Percentiles rank a stretch among this genome's conserved stretches.
Evolutionary conservation across 805 yeast genomes (phyloP).

Genomic region (Kodamaea kaohsiungensis): DNA sequence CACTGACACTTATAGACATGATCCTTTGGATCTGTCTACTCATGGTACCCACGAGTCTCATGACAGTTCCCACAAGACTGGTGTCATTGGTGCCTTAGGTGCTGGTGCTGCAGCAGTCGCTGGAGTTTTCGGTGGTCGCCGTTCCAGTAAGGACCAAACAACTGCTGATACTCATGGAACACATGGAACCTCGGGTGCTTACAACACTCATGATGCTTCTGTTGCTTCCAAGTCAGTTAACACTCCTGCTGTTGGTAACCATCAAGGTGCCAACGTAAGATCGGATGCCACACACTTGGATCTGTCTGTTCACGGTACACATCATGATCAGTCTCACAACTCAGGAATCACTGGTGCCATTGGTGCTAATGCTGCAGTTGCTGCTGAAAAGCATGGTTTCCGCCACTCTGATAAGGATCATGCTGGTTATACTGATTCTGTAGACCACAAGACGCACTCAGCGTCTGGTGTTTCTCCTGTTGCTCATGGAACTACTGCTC

Average conservation of each 20-base stretch:
- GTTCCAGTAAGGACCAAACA: neutral
- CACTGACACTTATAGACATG: no score
- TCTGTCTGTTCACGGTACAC: neutral
- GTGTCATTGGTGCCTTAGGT: conserved; percentile 11
- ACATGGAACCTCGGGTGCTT: neutral
- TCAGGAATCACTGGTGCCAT: conserved; percentile 6
- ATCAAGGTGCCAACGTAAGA: no score
- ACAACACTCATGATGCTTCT: neutral
- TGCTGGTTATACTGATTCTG: neutral
- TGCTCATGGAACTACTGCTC: no score
- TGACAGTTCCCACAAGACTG: conserved; percentile 7
- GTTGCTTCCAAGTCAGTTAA: neutral
- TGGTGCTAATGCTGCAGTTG: conserved; percentile 6
- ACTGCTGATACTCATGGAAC: neutral
- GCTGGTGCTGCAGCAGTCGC: conserved; percentile 7
- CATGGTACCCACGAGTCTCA: conserved; percentile 3
- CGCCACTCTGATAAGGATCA: neutral
- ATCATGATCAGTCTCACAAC: neutral
- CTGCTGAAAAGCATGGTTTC: neutral
- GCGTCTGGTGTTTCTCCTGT: no score
- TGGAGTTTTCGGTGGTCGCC: neutral
- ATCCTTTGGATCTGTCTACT: conserved; percentile 1
- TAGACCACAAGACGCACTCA: neutral
- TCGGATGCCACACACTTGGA: neutral
- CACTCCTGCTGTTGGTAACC: no score